phyloP scores from a whole-genome alignment of 75 land plant species.

The Cryptomeria japonica region DNA sequence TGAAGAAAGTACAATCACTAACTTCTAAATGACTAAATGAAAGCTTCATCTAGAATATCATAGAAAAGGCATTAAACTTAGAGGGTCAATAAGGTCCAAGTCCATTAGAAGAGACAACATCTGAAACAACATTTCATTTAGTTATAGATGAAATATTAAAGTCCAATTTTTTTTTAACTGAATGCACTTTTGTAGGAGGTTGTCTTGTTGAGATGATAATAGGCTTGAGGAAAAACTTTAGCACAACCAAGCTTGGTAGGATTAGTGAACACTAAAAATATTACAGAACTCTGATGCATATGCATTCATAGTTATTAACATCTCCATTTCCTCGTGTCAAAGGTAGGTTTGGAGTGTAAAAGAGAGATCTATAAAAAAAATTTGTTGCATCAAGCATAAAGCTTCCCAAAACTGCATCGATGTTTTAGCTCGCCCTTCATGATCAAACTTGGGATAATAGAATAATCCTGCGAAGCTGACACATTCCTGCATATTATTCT shows the following conservation, averaged over 20 bases:
- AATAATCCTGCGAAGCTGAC: too few species aligned
- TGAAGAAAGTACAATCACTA: not conserved
- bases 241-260: not conserved
- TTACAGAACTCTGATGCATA: not conserved
- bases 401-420: too few species aligned
- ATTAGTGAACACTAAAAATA: not conserved
- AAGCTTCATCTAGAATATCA: not conserved
- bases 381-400: too few species aligned
- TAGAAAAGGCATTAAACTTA: not conserved
- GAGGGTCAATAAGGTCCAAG: too few species aligned
- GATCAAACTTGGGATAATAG: too few species aligned
- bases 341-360: not conserved
- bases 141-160: not conserved
- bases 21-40: not conserved
- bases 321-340: not conserved
- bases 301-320: not conserved
- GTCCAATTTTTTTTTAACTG: not conserved
- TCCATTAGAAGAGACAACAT: not conserved
- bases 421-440: too few species aligned
- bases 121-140: not conserved
- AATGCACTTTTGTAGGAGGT: not conserved
- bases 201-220: not conserved
- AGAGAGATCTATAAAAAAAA: not conserved
- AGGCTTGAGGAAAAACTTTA: not conserved
- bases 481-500: too few species aligned